These are phyloP conservation scores for Claviceps sp. DNA, from an alignment of 2,329 filamentous ascomycete genomes.

Conservation along the genomic window DNA sequence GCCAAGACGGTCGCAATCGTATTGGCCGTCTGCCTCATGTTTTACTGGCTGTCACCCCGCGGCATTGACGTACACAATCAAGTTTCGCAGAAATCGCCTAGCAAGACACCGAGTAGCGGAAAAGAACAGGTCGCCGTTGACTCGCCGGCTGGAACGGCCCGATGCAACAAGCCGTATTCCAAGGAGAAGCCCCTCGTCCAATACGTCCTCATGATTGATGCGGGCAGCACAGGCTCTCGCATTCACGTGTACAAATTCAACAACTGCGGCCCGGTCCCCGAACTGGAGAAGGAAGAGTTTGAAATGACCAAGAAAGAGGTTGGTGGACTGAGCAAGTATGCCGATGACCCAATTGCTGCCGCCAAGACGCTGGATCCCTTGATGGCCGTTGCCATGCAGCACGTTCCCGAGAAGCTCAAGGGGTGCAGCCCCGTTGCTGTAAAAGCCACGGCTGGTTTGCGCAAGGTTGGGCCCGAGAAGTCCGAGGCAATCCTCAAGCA, in stretches of 20 bases:
- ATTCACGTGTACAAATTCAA: conserved; percentile 99
- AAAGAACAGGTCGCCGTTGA: conserved; percentile 38
- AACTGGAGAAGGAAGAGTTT: conserved; percentile 86
- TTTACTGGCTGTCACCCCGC: conserved; percentile 50
- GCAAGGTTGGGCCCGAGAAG: conserved; percentile 69
- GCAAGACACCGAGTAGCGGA: conserved; percentile 21
- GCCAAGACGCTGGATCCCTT: conserved; percentile 81
- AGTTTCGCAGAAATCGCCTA: conserved; percentile 5
- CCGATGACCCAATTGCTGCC: conserved; percentile 71
- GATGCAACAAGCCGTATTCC: conserved; percentile 72
- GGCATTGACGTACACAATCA: conserved; percentile 41
- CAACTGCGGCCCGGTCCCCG: conserved; percentile 91
- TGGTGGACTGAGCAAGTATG: conserved; percentile 78
- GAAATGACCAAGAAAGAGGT: conserved; percentile 81
- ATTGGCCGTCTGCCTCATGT: conserved; percentile 44
- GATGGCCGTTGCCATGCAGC: conserved; percentile 72
- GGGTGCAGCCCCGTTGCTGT: conserved; percentile 92
- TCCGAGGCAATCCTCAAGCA: conserved; percentile 75
- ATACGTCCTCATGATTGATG: conserved; percentile 98
- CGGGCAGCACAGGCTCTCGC: conserved; percentile 90
- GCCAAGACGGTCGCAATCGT: conserved; percentile 51
- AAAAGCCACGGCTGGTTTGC: conserved; percentile 89
- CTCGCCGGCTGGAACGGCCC: conserved; percentile 51
- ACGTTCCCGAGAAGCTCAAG: conserved; percentile 79
- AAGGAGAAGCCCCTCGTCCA: conserved; percentile 88